A percentile compares a stretch with the other conserved stretches of the same genome.
phyloP scores from a whole-genome alignment of 2,329 filamentous ascomycete species.

The Penicillium sp. region DNA sequence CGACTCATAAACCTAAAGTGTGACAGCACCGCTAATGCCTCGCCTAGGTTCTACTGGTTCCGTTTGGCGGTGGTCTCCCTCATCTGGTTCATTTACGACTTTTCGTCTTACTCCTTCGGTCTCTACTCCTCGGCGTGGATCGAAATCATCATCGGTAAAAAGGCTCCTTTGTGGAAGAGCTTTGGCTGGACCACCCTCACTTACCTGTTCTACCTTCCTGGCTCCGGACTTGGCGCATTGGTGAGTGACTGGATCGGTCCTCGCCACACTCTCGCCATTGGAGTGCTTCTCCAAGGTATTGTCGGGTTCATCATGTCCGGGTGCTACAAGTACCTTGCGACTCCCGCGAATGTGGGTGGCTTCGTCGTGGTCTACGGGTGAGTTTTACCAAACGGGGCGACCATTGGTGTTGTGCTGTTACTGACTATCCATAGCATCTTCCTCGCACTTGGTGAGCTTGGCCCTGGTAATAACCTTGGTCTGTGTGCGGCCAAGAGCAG shows the following conservation, averaged over 20 bases:
- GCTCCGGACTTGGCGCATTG: conserved; percentile 75
- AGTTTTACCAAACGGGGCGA: conserved; percentile 8
- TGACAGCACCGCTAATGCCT: conserved; percentile 38
- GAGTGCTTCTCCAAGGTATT: conserved; percentile 71
- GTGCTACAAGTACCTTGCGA: conserved; percentile 70
- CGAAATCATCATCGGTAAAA: conserved; percentile 61
- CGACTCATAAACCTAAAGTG: not conserved
- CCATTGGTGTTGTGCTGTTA: not conserved
- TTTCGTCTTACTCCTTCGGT: conserved; percentile 80
- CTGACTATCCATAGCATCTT: conserved; percentile 57
- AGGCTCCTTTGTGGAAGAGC: conserved; percentile 68
- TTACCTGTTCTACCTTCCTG: conserved; percentile 87
- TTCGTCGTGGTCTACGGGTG: conserved; percentile 77
- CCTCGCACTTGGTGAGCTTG: conserved; percentile 74
- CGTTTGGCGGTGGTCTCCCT: conserved; percentile 69
- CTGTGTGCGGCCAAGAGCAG: conserved; percentile 84
- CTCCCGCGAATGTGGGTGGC: conserved; percentile 66
- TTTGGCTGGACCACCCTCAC: conserved; percentile 90
- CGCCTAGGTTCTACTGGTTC: conserved; percentile 70
- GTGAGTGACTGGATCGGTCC: conserved; percentile 79
- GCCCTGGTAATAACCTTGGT: conserved; percentile 90
- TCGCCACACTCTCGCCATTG: conserved; percentile 69
- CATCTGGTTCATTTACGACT: conserved; percentile 89
- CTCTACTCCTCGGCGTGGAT: conserved; percentile 74
- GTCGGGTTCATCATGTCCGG: conserved; percentile 90